Evolutionary conservation across 2,329 filamentous ascomycete species (phyloP), one percentile per base, ranked within the genome.

Genomic region (Xylaria digitata): DNA sequence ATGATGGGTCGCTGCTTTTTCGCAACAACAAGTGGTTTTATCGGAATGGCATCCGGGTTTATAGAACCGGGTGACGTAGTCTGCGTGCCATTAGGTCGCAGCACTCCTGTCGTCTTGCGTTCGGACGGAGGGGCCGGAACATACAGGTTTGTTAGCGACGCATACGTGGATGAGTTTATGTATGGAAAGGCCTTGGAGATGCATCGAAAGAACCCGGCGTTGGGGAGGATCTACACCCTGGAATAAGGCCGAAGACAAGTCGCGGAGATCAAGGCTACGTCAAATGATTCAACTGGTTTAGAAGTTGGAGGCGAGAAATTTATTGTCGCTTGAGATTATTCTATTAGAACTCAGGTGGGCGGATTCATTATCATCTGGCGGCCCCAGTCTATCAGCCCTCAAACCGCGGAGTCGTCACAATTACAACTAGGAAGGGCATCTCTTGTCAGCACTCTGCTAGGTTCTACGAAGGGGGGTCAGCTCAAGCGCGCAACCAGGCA

Each of bases 1-100:
- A 48, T 48, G 45, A 48, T 48, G 45, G 45, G 45, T 15, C 45
- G 45, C 45, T 48, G 45, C 45, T 48, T 48, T 21, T 48, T 48
- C 45, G 26, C 45, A 26, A 48, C 45, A 48, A 9, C 11, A 23
- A 15, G 21, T 48, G 45, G 45, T 11, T 11, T 48, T 13, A 26
- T 48, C 21, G 45, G 45, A 13, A 11, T 48, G 21, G 45, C 45
- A 26, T 48, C 45, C 2, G 45, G 45, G 8, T 23, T 48, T 13
- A 26, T 48, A 6, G 45, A 48, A 26, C 7, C 45, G 8, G 45
- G 45, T 5, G 45, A 48, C 26, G 45, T 23, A 26, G 21, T 48
- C 19, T 48, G 45, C 26, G 45, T 48, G 45, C 45, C 45, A 26
- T 48, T 48, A 2, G 45, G 45, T 21, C 26, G 45, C 11, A 48